Evolutionary conservation across 2,329 filamentous ascomycete genomes (phyloP), one percentile per base, ranked within the genome.

Genomic region (Botrytis fabae): DNA sequence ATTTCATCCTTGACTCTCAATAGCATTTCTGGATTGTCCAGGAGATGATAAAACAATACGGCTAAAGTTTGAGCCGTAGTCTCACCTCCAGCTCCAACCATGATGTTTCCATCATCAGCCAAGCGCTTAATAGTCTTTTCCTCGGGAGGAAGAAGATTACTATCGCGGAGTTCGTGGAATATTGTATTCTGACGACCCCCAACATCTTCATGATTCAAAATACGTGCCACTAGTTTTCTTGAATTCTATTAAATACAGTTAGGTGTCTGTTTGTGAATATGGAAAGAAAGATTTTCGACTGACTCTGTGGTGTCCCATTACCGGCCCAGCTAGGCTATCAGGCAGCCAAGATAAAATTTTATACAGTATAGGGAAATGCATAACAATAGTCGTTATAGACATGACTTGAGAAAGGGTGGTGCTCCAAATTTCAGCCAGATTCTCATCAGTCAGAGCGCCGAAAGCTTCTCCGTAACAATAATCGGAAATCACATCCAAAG

Each of bases 21-120:
- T 0, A 82, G 74, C 8, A 82, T 78, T 0, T 73, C 4, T 0
- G 82, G 81, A 28, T 82, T 78, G 16, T 77, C 73, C n/a, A 83
- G 80, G 2, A 85, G 75, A 78, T 83, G 74, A 76, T 80, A 85
- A 14, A 80, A 78, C 8, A 80, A 76, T 7, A 82, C 74, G 2
- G 79, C 74, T 22, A 85, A 76, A 0, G 80, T 77, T 75, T 79
- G 79, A 22, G 78, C 79, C 0, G 80, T 81, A 0, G 83, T 85
- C 57, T 83, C 80, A 28, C 81, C 81, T 5, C 82, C 84, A 9
- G 83, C 83, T 40, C 66, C 59, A 14, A 77, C 78, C 10, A 81
- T 77, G 1, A 83, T 63, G 42, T 75, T 73, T 12, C 70, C 80
- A 14, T 85, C 83, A 6, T 80, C 76, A 6, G 75, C 75, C 8